Percentiles rank a stretch among this genome's conserved stretches.
phyloP scores from a whole-genome alignment of 2,329 filamentous ascomycete species.

The Venturia oleaginea region DNA sequence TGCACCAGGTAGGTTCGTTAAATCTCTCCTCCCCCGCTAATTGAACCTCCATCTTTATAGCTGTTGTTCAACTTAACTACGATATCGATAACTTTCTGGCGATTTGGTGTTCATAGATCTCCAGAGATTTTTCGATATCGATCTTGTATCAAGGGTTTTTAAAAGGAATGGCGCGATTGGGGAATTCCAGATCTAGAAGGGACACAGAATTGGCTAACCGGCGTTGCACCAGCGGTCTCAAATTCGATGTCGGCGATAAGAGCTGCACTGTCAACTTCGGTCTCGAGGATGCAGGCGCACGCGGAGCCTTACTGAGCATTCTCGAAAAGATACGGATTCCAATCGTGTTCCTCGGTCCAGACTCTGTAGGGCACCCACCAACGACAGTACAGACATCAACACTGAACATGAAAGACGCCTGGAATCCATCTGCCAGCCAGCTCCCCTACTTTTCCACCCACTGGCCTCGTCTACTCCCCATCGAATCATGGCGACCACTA shows the following conservation, averaged over 20 bases:
- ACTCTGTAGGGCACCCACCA: neutral
- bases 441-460: constrained; percentile 1
- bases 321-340: neutral
- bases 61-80: too few relatives aligned
- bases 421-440: neutral
- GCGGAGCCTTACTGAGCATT: neutral
- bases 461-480: constrained; percentile 2
- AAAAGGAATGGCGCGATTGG: too few relatives aligned
- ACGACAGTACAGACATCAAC: neutral
- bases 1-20: too few relatives aligned
- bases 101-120: too few relatives aligned
- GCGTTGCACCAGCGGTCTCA: neutral
- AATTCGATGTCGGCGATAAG: neutral
- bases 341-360: neutral
- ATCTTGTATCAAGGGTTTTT: too few relatives aligned
- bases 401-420: neutral
- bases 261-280: neutral
- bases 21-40: too few relatives aligned
- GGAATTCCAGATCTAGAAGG: too few relatives aligned
- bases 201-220: too few relatives aligned
- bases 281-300: neutral
- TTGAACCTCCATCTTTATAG: too few relatives aligned
- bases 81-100: too few relatives aligned
- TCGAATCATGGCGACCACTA: neutral
- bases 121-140: too few relatives aligned